phyloP scores from a whole-genome alignment of 2,329 filamentous ascomycete genomes.

The Ophiostoma montium region DNA sequence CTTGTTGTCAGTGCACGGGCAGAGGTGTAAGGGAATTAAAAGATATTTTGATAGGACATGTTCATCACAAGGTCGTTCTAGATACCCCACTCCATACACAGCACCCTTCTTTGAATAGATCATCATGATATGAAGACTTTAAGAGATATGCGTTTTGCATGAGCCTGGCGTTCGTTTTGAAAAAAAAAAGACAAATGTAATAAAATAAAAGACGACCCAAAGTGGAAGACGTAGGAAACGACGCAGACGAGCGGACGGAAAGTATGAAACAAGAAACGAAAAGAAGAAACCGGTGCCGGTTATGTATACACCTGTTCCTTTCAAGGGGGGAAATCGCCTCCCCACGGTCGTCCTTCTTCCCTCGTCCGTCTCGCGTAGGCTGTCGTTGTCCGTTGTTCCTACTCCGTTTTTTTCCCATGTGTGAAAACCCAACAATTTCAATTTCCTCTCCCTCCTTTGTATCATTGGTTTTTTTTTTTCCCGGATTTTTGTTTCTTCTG shows the following conservation, averaged over 20 bases:
- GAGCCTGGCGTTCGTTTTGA: neutral
- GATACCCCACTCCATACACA: neutral
- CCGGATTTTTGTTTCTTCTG: neutral
- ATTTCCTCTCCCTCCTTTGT: neutral
- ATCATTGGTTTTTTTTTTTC: constrained; percentile 1
- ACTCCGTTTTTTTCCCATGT: too few relatives aligned
- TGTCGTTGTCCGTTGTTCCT: neutral
- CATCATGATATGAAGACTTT: neutral
- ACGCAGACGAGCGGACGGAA: neutral
- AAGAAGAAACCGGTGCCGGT: too few relatives aligned
- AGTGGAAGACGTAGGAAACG: neutral
- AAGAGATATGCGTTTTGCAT: neutral
- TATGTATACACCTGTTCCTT: too few relatives aligned
- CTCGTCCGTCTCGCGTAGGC: too few relatives aligned
- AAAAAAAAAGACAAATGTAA: constrained; percentile 1
- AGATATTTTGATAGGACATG: too few relatives aligned
- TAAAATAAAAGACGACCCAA: constrained; percentile 1
- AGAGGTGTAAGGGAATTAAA: constrained; percentile 1
- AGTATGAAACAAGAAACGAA: neutral
- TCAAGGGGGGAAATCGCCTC: too few relatives aligned
- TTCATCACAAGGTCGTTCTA: too few relatives aligned
- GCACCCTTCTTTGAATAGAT: too few relatives aligned
- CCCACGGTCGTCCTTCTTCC: neutral
- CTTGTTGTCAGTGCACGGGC: constrained; percentile 19
- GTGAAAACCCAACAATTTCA: too few relatives aligned